A percentile compares a stretch with the other conserved stretches of the same genome.
phyloP scores from a whole-genome alignment of 352 stramenopile genomes.

The Pythium scleroteichum region DNA sequence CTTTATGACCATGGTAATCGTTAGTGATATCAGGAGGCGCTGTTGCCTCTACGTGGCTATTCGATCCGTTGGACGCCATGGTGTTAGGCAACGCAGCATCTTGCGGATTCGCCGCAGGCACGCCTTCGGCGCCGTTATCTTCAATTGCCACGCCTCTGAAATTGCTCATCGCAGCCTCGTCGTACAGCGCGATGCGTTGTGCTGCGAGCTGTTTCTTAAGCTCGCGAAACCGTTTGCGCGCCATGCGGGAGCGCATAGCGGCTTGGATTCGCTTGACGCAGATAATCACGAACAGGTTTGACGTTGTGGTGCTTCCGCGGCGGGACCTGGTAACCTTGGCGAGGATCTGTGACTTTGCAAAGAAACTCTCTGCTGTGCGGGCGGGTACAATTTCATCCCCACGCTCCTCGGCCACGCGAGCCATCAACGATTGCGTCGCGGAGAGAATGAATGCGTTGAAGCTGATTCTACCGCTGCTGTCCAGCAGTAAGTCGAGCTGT shows the following conservation, averaged over 20 bases:
- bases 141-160: slow-evolving; percentile 6
- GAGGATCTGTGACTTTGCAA: slow-evolving; percentile 33
- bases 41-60: background rate
- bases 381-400: slow-evolving; percentile 33
- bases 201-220: slow-evolving; percentile 24
- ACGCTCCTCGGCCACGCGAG: slow-evolving; percentile 29
- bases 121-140: background rate
- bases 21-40: no score
- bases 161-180: slow-evolving; percentile 17
- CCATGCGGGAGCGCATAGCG: slow-evolving; percentile 26
- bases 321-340: slow-evolving; percentile 18
- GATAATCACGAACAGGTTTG: slow-evolving; percentile 34
- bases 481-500: slow-evolving; percentile 33
- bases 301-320: slow-evolving; percentile 20
- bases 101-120: background rate
- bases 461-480: slow-evolving; percentile 32
- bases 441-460: slow-evolving; percentile 46
- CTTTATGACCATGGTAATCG: no score
- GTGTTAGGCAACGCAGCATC: background rate
- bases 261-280: slow-evolving; percentile 44
- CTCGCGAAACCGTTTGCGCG: slow-evolving; percentile 27
- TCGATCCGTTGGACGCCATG: background rate
- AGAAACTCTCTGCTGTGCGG: slow-evolving; percentile 28
- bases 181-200: slow-evolving; percentile 18
- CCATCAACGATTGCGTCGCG: slow-evolving; percentile 36